Evolutionary conservation across 192 early-diverging fungal species (phyloP).

Genomic region (Funneliformis geosporum): DNA sequence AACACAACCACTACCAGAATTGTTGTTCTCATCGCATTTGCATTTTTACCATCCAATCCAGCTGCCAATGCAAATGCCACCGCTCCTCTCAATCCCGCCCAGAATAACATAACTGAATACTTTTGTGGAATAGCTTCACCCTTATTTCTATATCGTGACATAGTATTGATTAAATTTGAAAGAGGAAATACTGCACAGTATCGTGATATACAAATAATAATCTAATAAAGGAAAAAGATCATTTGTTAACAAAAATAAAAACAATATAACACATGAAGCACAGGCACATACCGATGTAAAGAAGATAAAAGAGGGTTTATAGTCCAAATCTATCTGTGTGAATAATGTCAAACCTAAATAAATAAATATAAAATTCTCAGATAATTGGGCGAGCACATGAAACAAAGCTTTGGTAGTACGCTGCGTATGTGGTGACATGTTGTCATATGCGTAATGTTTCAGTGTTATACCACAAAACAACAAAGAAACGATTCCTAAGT

Average conservation of each 20-base stretch:
- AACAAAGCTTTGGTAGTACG: slow-evolving; percentile 90
- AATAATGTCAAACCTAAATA: slow-evolving; percentile 94
- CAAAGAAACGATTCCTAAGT: slow-evolving; percentile 79
- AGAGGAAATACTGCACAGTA: slow-evolving; percentile 87
- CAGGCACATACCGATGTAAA: slow-evolving; percentile 60
- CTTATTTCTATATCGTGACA: slow-evolving; percentile 57
- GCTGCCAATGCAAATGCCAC: slow-evolving; percentile 95
- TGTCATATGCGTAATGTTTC: slow-evolving; percentile 93
- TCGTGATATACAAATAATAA: slow-evolving; percentile 83
- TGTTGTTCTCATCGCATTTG: slow-evolving; percentile 79
- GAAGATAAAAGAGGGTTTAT: slow-evolving; percentile 75
- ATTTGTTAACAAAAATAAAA: slow-evolving; percentile 16
- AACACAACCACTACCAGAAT: slow-evolving; percentile 92
- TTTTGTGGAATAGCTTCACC: slow-evolving; percentile 54
- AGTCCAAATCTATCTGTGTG: slow-evolving; percentile 70
- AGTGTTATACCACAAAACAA: slow-evolving; percentile 90
- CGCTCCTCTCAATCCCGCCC: slow-evolving; percentile 87
- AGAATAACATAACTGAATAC: slow-evolving; percentile 94
- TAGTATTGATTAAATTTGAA: slow-evolving; percentile 75
- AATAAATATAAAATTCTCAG: slow-evolving; percentile 98
- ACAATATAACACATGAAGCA: slow-evolving; percentile 35
- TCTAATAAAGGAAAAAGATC: slow-evolving; percentile 37
- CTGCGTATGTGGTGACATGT: slow-evolving; percentile 77
- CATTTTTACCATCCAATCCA: slow-evolving; percentile 70
- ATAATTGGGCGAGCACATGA: slow-evolving; percentile 86